A percentile compares a stretch with the other conserved stretches of the same genome.
These are phyloP conservation scores for Oryza coarctata DNA, from an alignment of 176 grass and related monocot species.

Conservation along the genomic window DNA sequence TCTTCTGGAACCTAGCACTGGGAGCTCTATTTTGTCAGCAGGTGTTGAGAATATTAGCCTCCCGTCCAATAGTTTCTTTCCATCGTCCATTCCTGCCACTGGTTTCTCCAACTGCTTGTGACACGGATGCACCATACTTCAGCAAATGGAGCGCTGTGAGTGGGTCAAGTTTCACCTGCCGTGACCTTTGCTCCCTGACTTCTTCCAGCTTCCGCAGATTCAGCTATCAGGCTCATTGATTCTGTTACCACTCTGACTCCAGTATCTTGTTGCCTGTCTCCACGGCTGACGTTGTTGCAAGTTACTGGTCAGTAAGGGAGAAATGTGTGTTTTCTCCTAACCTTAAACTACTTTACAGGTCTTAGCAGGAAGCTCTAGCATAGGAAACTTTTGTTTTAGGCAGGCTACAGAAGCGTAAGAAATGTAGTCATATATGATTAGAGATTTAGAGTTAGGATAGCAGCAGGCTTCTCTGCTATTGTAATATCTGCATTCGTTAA, in stretches of 20 bases:
- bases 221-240: background rate
- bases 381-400: conserved; percentile 4
- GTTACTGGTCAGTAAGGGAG: background rate
- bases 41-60: conserved; percentile 42
- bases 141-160: conserved; percentile 3
- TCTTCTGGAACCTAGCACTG: conserved; percentile 47
- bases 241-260: background rate
- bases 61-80: conserved; percentile 21
- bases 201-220: background rate
- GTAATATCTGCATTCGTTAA: background rate
- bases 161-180: conserved; percentile 14
- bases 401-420: background rate
- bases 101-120: conserved; percentile 38
- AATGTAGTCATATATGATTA: background rate
- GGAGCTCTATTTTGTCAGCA: conserved; percentile 27
- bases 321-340: background rate
- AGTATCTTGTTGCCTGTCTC: background rate
- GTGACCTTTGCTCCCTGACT: background rate
- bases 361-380: background rate
- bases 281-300: background rate
- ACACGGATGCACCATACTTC: background rate
- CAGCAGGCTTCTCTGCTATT: background rate
- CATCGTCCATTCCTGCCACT: conserved; percentile 45
- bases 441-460: conserved; percentile 22
- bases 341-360: background rate